Evolutionary conservation across 2,329 filamentous ascomycete species (phyloP).

Genomic region (Chrysoporthe cubensis): DNA sequence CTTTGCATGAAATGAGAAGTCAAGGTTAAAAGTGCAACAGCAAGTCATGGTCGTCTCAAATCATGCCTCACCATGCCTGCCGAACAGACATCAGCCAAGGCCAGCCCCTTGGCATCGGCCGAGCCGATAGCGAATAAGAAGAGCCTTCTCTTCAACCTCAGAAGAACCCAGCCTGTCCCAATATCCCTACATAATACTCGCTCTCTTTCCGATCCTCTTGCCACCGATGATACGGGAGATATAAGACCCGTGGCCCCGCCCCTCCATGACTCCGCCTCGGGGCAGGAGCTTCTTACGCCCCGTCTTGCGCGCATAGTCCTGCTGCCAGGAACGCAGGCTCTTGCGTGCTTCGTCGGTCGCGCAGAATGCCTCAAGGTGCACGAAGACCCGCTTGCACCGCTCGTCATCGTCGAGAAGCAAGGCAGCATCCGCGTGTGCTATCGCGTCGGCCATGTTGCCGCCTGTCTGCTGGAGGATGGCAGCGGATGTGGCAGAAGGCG

Average conservation of each 20-base stretch:
- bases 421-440: slow-evolving; percentile 20
- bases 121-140: slow-evolving; percentile 6
- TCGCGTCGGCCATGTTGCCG: slow-evolving; percentile 22
- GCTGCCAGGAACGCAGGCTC: slow-evolving; percentile 55
- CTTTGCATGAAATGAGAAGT: background rate
- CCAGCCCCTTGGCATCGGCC: background rate
- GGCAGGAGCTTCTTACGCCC: slow-evolving; percentile 47
- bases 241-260: slow-evolving; percentile 21
- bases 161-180: background rate
- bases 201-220: slow-evolving; percentile 26
- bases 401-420: slow-evolving; percentile 46
- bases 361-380: slow-evolving; percentile 51
- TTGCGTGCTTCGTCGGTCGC: slow-evolving; percentile 50
- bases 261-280: slow-evolving; percentile 39
- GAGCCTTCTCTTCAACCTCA: background rate
- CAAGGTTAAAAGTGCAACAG: slow-evolving; percentile 11
- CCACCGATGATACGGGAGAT: slow-evolving; percentile 24
- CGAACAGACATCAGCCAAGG: background rate
- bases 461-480: slow-evolving; percentile 32
- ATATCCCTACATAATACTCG: slow-evolving; percentile 27
- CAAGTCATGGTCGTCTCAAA: background rate
- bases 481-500: slow-evolving; percentile 17
- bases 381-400: slow-evolving; percentile 49
- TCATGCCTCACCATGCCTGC: background rate
- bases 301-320: slow-evolving; percentile 48